phyloP scores from a whole-genome alignment of 176 grass and related monocot species.

The Dendrocalamus sinicus region DNA sequence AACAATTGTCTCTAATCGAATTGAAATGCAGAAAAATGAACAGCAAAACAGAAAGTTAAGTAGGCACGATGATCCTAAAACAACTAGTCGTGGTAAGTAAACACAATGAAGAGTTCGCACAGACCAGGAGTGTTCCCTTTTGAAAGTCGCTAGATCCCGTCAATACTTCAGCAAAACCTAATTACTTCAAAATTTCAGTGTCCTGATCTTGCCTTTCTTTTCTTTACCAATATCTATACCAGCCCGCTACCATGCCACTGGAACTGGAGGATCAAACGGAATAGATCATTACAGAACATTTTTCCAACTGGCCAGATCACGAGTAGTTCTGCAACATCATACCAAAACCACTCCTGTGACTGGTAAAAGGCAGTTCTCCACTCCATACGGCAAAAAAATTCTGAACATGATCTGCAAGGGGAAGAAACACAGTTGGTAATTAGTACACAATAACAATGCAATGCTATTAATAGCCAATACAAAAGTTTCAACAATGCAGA shows the following conservation, averaged over 20 bases:
- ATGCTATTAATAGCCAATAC: neutral
- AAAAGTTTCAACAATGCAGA: neutral
- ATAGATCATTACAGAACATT: constrained; percentile 46
- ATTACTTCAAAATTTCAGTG: constrained; percentile 47
- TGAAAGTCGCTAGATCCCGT: constrained; percentile 37
- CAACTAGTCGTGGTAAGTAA: constrained; percentile 37
- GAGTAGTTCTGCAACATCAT: constrained; percentile 36
- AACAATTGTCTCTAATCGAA: constrained; percentile 23
- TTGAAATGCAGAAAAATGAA: constrained; percentile 10
- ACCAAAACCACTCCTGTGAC: constrained; percentile 25
- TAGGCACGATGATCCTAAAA: constrained; percentile 18
- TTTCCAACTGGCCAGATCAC: constrained; percentile 40
- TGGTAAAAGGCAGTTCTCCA: constrained; percentile 23
- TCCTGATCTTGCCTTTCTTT: constrained; percentile 40
- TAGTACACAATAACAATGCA: neutral
- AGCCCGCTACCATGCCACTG: constrained; percentile 15
- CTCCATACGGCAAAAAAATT: constrained; percentile 46
- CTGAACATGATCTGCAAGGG: constrained; percentile 38
- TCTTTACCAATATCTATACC: constrained; percentile 53
- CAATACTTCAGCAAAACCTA: constrained; percentile 44
- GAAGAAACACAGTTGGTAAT: constrained; percentile 12
- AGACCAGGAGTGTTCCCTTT: constrained; percentile 24
- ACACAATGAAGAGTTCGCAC: constrained; percentile 24
- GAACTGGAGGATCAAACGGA: constrained; percentile 40
- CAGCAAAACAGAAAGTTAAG: constrained; percentile 2